phyloP scores from a whole-genome alignment of 768 basidiomycete species.

The Candolleomyces eurysporus region DNA sequence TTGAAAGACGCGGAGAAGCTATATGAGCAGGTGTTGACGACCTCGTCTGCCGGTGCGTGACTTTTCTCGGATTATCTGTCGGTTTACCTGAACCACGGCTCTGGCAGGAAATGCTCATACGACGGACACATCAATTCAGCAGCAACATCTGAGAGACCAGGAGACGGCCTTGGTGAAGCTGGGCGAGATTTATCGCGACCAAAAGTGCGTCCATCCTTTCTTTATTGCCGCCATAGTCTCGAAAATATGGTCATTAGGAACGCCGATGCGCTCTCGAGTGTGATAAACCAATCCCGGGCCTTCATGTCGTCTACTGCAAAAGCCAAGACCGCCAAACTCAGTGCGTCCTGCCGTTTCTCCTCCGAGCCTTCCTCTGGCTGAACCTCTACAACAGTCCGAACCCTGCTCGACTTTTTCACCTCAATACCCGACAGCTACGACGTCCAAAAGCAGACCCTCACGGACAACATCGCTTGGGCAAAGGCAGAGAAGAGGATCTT shows the following conservation, averaged over 20 bases:
- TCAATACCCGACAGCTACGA: constrained; percentile 71
- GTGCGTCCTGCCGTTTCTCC: constrained; percentile 38
- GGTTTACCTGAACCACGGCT: no score
- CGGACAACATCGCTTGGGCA: constrained; percentile 92
- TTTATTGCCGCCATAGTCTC: not conserved
- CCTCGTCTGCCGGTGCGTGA: constrained; percentile 31
- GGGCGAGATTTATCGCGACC: constrained; percentile 82
- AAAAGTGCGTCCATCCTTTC: constrained; percentile 53
- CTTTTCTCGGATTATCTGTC: not conserved
- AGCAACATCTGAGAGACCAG: constrained; percentile 71
- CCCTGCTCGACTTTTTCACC: constrained; percentile 87
- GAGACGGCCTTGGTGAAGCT: constrained; percentile 84
- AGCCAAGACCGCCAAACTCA: constrained; percentile 95
- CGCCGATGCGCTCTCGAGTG: constrained; percentile 78
- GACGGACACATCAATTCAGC: constrained; percentile 38
- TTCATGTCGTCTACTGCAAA: constrained; percentile 96
- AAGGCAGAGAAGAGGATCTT: constrained; percentile 91
- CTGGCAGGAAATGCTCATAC: constrained; percentile 27
- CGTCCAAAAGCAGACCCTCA: constrained; percentile 81
- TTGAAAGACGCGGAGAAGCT: constrained; percentile 66
- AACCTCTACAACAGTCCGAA: constrained; percentile 61
- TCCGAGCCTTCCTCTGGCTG: not conserved
- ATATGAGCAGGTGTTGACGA: constrained; percentile 66
- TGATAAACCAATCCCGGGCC: constrained; percentile 77
- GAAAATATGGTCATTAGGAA: constrained; percentile 48